Conservation (phyloP, 2,329 filamentous ascomycete species). For the Phyllosticta citrichinensis region DNA sequence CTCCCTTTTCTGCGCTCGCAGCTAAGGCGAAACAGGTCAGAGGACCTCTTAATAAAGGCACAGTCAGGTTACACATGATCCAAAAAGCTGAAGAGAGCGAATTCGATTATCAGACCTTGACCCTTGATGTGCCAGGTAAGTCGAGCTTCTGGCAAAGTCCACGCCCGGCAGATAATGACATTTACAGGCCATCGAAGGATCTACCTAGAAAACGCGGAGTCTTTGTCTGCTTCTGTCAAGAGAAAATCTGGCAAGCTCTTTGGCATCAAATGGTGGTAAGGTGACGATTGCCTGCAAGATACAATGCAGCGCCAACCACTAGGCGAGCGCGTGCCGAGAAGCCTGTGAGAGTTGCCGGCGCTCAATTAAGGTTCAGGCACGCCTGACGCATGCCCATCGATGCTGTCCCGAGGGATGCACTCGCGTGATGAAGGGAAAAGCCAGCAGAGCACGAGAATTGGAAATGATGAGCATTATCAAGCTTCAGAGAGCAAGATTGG, state of each 20-base stretch:
- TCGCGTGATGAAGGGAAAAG: background rate
- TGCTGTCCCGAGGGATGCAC: background rate
- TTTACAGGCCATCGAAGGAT: constrained; percentile 3
- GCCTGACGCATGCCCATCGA: background rate
- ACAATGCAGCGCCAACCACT: background rate
- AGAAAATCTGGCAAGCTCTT: constrained; percentile 6
- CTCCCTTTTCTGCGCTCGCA: background rate
- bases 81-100: constrained; percentile 54
- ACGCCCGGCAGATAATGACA: background rate
- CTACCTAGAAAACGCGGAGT: constrained; percentile 5
- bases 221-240: background rate
- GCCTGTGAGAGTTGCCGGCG: background rate
- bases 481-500: background rate
- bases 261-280: constrained; percentile 9
- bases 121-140: constrained; percentile 64
- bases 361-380: background rate
- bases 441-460: background rate
- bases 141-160: constrained; percentile 15
- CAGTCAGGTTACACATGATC: constrained; percentile 69
- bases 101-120: constrained; percentile 71
- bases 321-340: background rate
- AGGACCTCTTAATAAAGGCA: constrained; percentile 62
- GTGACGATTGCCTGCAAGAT: background rate
- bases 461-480: background rate
- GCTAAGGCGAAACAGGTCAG: constrained; percentile 48